Evolutionary conservation across 306 rosid genomes (phyloP).

Genomic region (Cicer arietinum): DNA sequence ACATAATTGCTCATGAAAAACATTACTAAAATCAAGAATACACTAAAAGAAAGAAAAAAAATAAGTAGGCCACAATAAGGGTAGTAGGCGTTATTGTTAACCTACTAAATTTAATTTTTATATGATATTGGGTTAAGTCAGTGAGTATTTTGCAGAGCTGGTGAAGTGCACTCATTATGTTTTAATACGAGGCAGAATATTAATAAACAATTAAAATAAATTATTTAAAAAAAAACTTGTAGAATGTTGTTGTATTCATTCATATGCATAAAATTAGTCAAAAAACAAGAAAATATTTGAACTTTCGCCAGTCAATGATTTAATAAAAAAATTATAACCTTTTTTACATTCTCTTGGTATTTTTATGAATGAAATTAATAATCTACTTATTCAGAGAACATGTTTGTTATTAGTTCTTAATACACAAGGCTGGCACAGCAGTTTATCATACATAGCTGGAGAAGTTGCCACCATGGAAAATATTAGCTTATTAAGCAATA

Average conservation of each 20-base stretch:
- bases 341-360: neutral
- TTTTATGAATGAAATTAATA: slow-evolving; percentile 29
- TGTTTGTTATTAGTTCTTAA: slow-evolving; percentile 24
- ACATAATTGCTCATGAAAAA: too few species aligned
- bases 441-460: slow-evolving; percentile 17
- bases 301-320: neutral
- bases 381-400: slow-evolving; percentile 15
- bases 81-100: too few species aligned
- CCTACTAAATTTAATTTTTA: too few species aligned
- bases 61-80: too few species aligned
- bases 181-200: slow-evolving; percentile 9
- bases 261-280: slow-evolving; percentile 6
- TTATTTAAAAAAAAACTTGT: neutral
- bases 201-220: neutral
- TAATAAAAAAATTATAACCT: neutral
- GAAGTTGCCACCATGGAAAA: neutral
- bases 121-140: too few species aligned
- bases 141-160: neutral
- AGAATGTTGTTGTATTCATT: neutral
- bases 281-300: neutral
- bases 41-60: too few species aligned
- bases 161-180: slow-evolving; percentile 19
- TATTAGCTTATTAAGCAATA: neutral
- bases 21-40: too few species aligned
- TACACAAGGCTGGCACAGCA: slow-evolving; percentile 24